Evolutionary conservation across 192 early-diverging fungal genomes (phyloP).

Genomic region (Gonapodya prolifera): DNA sequence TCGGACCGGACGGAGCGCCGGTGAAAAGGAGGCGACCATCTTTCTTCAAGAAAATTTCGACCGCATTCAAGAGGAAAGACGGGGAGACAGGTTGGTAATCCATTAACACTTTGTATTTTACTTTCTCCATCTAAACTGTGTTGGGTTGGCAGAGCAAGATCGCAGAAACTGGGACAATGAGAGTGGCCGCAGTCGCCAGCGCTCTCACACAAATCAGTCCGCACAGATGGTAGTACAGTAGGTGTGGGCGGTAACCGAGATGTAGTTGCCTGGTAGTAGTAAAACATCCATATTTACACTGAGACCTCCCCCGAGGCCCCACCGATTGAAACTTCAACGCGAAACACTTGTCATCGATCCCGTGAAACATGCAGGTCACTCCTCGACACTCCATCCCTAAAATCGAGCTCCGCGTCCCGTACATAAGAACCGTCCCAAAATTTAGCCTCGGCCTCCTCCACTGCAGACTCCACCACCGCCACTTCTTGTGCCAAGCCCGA

Average conservation of each 20-base stretch:
- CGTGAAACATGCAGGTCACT: too few relatives aligned
- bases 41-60: neutral
- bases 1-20: neutral
- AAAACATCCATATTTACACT: too few relatives aligned
- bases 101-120: neutral
- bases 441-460: neutral
- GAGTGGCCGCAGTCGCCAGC: neutral
- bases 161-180: neutral
- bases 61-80: neutral
- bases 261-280: too few relatives aligned
- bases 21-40: neutral
- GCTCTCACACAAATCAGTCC: neutral
- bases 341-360: too few relatives aligned
- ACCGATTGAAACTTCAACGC: too few relatives aligned
- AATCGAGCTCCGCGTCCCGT: neutral
- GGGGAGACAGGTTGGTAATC: neutral
- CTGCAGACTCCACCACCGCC: neutral
- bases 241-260: too few relatives aligned
- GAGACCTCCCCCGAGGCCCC: too few relatives aligned
- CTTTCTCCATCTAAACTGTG: too few relatives aligned
- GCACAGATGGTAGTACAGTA: neutral
- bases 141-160: neutral
- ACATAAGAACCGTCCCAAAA: neutral
- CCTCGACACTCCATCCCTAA: neutral
- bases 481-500: neutral